Percentiles rank a stretch among this genome's conserved stretches.
These are phyloP conservation scores for Coemansia sp. DNA, from an alignment of 192 early-diverging fungal genomes.

Conservation along the genomic window DNA sequence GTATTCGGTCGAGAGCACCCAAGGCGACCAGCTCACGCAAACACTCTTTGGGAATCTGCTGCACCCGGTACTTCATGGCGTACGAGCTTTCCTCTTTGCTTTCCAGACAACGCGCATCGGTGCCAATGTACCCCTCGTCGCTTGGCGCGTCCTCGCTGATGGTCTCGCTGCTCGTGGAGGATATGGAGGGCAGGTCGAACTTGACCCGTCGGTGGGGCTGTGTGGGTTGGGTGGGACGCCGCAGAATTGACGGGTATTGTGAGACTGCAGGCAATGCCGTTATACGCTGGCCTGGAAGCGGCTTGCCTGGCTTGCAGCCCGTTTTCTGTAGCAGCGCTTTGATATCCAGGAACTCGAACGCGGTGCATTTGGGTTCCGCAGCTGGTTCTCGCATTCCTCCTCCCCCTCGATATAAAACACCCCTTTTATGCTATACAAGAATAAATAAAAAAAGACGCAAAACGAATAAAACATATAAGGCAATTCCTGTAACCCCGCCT, in stretches of 20 bases:
- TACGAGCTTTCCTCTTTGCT: neutral
- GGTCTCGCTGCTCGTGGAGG: neutral
- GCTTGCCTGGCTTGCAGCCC: slow-evolving; percentile 17
- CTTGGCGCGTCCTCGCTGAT: neutral
- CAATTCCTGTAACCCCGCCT: too few species aligned
- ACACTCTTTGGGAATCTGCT: slow-evolving; percentile 25
- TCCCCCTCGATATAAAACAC: too few species aligned
- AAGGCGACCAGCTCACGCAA: slow-evolving; percentile 30
- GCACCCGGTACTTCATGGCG: slow-evolving; percentile 13
- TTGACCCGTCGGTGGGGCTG: slow-evolving; percentile 22
- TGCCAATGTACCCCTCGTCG: slow-evolving; percentile 11
- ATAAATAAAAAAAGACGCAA: too few species aligned
- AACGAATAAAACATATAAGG: too few species aligned
- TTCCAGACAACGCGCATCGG: neutral
- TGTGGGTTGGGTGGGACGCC: slow-evolving; percentile 2
- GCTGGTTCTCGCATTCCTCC: slow-evolving; percentile 8
- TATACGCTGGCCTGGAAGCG: slow-evolving; percentile 27
- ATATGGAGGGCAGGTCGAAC: slow-evolving; percentile 17
- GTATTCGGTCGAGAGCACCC: slow-evolving; percentile 31
- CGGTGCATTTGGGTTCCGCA: slow-evolving; percentile 11
- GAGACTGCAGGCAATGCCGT: slow-evolving; percentile 2
- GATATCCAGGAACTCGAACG: slow-evolving; percentile 21
- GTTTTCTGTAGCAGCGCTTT: slow-evolving; percentile 28
- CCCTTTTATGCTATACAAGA: too few species aligned
- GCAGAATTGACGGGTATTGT: slow-evolving; percentile 21